These are phyloP conservation scores for Colletotrichum tropicale DNA, from an alignment of 2,329 filamentous ascomycete species.

Conservation along the genomic window DNA sequence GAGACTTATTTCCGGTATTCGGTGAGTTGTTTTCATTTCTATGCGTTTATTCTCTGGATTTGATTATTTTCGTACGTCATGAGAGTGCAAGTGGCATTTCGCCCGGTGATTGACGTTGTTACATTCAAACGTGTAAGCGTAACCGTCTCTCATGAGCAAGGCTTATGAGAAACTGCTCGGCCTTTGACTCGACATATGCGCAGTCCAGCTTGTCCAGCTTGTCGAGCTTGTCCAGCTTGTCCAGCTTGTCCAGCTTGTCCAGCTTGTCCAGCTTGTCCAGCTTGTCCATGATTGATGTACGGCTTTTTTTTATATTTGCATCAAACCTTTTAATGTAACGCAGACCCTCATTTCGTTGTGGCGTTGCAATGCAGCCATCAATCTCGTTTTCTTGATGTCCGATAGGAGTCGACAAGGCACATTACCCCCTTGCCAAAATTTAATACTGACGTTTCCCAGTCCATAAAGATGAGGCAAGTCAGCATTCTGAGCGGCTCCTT, in stretches of 20 bases:
- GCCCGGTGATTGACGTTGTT: not conserved
- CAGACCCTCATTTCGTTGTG: not conserved
- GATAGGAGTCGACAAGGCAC: not conserved
- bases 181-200: not conserved
- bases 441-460: not conserved
- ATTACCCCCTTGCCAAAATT: not conserved
- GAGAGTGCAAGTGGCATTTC: not conserved
- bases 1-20: not conserved
- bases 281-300: not conserved
- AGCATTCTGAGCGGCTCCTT: not conserved
- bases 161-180: not conserved
- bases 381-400: not conserved
- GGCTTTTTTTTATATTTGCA: not conserved
- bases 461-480: constrained; percentile 3
- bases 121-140: not conserved
- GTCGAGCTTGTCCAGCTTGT: too few species aligned
- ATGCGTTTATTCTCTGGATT: not conserved
- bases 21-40: not conserved
- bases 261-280: too few species aligned
- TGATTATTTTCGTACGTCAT: not conserved
- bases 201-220: not conserved
- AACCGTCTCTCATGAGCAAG: not conserved
- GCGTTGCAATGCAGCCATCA: not conserved
- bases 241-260: too few species aligned
- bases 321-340: not conserved